Evolutionary conservation across 2,329 filamentous ascomycete genomes (phyloP).

Genomic region (Huntiella bhutanensis): DNA sequence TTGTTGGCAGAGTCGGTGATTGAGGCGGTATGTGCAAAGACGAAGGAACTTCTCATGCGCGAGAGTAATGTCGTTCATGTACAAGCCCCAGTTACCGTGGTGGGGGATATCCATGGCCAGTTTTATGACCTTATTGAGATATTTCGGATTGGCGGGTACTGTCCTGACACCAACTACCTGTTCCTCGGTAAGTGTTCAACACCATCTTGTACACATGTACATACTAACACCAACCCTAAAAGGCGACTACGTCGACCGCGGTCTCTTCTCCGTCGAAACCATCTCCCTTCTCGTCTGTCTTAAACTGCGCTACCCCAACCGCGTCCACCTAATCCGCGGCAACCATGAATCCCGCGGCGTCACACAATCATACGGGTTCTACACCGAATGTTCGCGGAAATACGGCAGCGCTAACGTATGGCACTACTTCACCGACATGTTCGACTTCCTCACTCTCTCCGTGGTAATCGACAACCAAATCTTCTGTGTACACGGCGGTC

Average conservation of each 20-base stretch:
- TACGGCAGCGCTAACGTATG: slow-evolving; percentile 98
- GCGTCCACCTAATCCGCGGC: slow-evolving; percentile 87
- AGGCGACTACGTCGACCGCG: slow-evolving; percentile 96
- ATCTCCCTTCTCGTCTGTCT: slow-evolving; percentile 95
- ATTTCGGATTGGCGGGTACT: slow-evolving; percentile 93
- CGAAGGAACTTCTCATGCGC: slow-evolving; percentile 96
- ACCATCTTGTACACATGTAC: neutral
- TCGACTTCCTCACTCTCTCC: slow-evolving; percentile 89
- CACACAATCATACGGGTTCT: slow-evolving; percentile 97
- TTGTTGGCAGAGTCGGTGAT: slow-evolving; percentile 93
- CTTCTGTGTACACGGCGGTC: slow-evolving; percentile 90
- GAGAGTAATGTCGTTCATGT: slow-evolving; percentile 99
- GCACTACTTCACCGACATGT: slow-evolving; percentile 99
- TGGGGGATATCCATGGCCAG: slow-evolving; percentile 96
- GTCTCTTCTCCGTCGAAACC: slow-evolving; percentile 96
- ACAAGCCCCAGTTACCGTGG: slow-evolving; percentile 82
- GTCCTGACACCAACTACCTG: slow-evolving; percentile 94
- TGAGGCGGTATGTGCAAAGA: slow-evolving; percentile 97
- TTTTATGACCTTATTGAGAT: slow-evolving; percentile 99
- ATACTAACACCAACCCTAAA: slow-evolving; percentile 5
- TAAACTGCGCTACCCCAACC: slow-evolving; percentile 88
- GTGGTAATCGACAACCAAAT: slow-evolving; percentile 98
- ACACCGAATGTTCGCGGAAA: slow-evolving; percentile 93
- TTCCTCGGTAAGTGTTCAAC: slow-evolving; percentile 52
- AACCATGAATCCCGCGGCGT: slow-evolving; percentile 97